phyloP scores from a whole-genome alignment of 768 basidiomycete genomes.

The Podaxis sp. region DNA sequence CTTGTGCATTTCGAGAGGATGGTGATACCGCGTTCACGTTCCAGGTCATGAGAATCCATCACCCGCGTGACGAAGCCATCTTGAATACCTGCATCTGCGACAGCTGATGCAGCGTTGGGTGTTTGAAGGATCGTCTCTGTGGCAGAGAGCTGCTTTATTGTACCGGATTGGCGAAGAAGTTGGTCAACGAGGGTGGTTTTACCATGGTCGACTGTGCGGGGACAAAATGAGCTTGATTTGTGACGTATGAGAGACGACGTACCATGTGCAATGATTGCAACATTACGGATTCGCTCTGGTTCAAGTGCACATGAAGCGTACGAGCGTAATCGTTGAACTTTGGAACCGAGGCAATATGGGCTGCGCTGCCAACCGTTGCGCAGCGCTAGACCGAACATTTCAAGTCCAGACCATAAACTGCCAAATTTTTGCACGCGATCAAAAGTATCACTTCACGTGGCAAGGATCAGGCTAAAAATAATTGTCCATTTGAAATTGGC shows the following conservation, averaged over 20 bases:
- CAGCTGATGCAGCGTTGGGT: constrained; percentile 26
- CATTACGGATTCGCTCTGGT: constrained; percentile 42
- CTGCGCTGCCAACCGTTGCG: constrained; percentile 6
- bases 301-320: constrained; percentile 4
- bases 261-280: constrained; percentile 55
- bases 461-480: background rate
- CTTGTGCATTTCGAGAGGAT: constrained; percentile 61
- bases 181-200: constrained; percentile 56
- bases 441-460: constrained; percentile 3
- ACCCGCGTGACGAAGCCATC: constrained; percentile 42
- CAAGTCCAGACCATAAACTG: background rate
- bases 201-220: constrained; percentile 45
- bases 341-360: constrained; percentile 6
- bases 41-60: constrained; percentile 55
- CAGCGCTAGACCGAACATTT: background rate
- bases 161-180: constrained; percentile 49
- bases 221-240: background rate
- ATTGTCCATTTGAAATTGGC: background rate
- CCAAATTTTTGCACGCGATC: background rate
- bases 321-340: background rate
- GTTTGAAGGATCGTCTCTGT: constrained; percentile 35
- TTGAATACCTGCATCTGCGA: constrained; percentile 22
- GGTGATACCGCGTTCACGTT: constrained; percentile 61
- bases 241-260: constrained; percentile 18
- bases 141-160: constrained; percentile 38